These are phyloP conservation scores for Ustilago lituana DNA, from an alignment of 1,284 basidiomycete genomes.

Conservation along the genomic window DNA sequence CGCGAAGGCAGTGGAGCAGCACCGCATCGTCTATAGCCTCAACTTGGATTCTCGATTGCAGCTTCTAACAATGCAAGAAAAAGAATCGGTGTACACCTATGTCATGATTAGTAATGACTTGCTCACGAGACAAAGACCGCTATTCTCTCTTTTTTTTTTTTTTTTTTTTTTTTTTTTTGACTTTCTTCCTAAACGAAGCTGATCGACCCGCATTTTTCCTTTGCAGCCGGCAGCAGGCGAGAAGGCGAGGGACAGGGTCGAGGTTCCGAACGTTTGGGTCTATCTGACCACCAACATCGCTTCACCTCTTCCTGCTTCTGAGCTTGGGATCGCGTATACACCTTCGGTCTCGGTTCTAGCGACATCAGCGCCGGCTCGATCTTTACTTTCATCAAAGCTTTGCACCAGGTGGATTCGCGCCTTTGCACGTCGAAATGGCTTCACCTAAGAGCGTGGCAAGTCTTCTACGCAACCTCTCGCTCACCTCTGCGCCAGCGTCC, in stretches of 20 bases:
- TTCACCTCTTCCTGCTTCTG: background rate
- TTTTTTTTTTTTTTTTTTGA: too few relatives aligned
- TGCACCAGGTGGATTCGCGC: background rate
- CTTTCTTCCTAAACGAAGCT: constrained; percentile 9
- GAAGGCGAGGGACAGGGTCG: too few relatives aligned
- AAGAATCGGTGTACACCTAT: too few relatives aligned
- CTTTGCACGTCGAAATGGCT: constrained; percentile 14
- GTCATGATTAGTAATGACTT: constrained; percentile 13
- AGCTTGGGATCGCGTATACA: too few relatives aligned
- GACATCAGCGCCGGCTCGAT: too few relatives aligned
- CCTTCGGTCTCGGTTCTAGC: too few relatives aligned
- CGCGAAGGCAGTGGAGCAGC: constrained; percentile 11
- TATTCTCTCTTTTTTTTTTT: background rate
- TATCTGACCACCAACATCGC: background rate
- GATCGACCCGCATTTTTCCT: constrained; percentile 22
- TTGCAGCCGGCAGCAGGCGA: too few relatives aligned
- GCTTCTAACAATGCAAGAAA: too few relatives aligned
- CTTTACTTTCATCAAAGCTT: too few relatives aligned
- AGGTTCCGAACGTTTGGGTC: too few relatives aligned
- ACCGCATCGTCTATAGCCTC: constrained; percentile 15
- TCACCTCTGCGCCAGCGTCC: constrained; percentile 7
- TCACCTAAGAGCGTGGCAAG: constrained; percentile 19
- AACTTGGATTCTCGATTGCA: too few relatives aligned
- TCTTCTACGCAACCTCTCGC: constrained; percentile 25
- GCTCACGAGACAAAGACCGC: constrained; percentile 6